phyloP scores from a whole-genome alignment of 768 basidiomycete species.

The Lentinula sp. region DNA sequence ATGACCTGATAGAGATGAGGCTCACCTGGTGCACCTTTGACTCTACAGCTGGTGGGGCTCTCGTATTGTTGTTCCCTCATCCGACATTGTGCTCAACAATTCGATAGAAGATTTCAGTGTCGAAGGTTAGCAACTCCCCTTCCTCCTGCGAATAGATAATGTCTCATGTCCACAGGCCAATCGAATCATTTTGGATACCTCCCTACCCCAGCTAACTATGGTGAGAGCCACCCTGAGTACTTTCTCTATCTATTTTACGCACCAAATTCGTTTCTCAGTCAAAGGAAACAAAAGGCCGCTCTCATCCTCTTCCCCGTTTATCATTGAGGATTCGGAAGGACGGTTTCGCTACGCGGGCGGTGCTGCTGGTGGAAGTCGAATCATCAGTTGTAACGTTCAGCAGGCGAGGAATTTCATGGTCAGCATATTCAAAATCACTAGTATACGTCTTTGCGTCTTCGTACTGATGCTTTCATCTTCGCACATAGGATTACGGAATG shows the following conservation, averaged over 20 bases:
- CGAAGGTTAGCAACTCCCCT: neutral
- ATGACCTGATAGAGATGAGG: neutral
- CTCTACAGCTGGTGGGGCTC: slow-evolving; percentile 3
- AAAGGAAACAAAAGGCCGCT: neutral
- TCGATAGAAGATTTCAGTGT: slow-evolving; percentile 4
- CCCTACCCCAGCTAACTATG: neutral
- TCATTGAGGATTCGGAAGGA: neutral
- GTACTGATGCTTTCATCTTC: neutral
- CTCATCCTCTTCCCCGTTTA: neutral
- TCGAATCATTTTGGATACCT: slow-evolving; percentile 1
- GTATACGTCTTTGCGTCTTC: neutral
- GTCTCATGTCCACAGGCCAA: neutral
- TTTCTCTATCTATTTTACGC: neutral
- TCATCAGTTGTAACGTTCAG: neutral
- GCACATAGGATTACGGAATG: neutral
- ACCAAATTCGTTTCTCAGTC: neutral
- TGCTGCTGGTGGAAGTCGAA: slow-evolving; percentile 1
- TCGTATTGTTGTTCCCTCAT: slow-evolving; percentile 2
- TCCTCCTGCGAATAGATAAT: neutral
- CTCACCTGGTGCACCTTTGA: neutral
- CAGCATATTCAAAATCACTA: neutral
- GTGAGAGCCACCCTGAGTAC: neutral
- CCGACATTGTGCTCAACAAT: slow-evolving; percentile 5
- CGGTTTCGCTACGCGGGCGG: neutral
- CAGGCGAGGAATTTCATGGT: slow-evolving; percentile 1